These are phyloP conservation scores for Arabidopsis arenosa DNA, from an alignment of 345 rosid species.

Conservation along the genomic window DNA sequence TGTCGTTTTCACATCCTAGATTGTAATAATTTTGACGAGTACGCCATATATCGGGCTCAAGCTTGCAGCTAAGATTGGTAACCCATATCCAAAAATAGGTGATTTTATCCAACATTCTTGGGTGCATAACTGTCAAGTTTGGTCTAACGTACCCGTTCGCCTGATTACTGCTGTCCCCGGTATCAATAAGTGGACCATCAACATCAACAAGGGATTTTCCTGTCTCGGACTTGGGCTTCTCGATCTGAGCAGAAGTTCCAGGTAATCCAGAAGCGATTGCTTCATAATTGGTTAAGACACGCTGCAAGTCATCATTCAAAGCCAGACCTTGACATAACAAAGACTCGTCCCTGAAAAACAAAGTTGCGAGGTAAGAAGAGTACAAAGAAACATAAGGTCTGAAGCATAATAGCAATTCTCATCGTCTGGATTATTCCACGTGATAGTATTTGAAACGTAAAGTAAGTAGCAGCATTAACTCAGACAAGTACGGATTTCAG, in stretches of 20 bases:
- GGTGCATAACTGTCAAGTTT: constrained; percentile 29
- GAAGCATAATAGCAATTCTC: constrained; percentile 13
- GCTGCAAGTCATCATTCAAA: constrained; percentile 96
- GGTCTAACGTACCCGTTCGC: constrained; percentile 45
- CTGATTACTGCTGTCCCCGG: constrained; percentile 65
- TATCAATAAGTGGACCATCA: constrained; percentile 74
- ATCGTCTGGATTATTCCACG: constrained; percentile 13
- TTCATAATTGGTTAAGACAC: constrained; percentile 87
- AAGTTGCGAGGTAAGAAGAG: constrained; percentile 13
- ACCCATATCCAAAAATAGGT: not conserved
- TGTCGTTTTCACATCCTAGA: constrained; percentile 18
- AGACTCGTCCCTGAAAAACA: constrained; percentile 83
- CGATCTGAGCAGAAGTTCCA: constrained; percentile 56
- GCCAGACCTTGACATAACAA: constrained; percentile 90
- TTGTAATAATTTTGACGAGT: constrained; percentile 7
- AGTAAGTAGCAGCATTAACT: constrained; percentile 21
- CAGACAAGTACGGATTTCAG: not conserved
- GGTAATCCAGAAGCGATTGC: constrained; percentile 64
- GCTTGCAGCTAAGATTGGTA: constrained; percentile 9
- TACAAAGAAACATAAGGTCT: constrained; percentile 22
- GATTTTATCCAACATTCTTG: not conserved
- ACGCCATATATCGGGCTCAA: constrained; percentile 12
- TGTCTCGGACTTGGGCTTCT: constrained; percentile 62
- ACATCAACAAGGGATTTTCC: constrained; percentile 62
- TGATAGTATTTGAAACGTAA: not conserved